Percentiles rank a stretch among this genome's conserved stretches.
phyloP scores from a whole-genome alignment of 225 moss, liverwort and hornwort species.

The Anthoceros angustus region DNA sequence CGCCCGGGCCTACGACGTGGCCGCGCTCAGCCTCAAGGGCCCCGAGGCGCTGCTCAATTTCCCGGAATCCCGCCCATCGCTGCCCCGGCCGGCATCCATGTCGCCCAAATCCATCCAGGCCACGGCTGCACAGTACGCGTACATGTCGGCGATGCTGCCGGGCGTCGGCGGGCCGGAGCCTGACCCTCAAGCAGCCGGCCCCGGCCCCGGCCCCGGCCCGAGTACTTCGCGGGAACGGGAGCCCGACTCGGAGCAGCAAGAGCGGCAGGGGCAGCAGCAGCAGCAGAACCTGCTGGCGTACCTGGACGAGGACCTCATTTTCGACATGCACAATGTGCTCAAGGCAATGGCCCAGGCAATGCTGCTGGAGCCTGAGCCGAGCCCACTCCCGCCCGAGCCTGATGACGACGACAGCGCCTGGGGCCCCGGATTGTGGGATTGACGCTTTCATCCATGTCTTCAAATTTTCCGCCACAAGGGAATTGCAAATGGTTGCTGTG shows the following conservation, averaged over 20 bases:
- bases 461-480: no score
- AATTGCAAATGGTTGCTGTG: no score
- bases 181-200: no score
- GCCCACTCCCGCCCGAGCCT: no score
- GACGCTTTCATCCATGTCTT: no score
- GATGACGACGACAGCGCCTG: no score
- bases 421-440: no score
- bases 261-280: neutral
- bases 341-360: neutral
- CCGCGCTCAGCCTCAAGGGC: no score
- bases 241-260: neutral
- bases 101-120: neutral
- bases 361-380: neutral
- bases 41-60: neutral
- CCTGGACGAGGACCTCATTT: slow-evolving; percentile 3
- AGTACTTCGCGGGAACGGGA: neutral
- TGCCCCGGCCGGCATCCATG: neutral
- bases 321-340: slow-evolving; percentile 3
- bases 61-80: neutral
- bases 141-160: neutral
- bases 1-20: no score
- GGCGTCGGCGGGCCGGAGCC: neutral
- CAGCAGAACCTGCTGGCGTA: neutral
- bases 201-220: no score
- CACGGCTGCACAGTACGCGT: neutral